A percentile compares a stretch with the other conserved stretches of the same genome.
phyloP scores from a whole-genome alignment of 2,329 filamentous ascomycete species.

The Pseudophaeomoniella oleicola region DNA sequence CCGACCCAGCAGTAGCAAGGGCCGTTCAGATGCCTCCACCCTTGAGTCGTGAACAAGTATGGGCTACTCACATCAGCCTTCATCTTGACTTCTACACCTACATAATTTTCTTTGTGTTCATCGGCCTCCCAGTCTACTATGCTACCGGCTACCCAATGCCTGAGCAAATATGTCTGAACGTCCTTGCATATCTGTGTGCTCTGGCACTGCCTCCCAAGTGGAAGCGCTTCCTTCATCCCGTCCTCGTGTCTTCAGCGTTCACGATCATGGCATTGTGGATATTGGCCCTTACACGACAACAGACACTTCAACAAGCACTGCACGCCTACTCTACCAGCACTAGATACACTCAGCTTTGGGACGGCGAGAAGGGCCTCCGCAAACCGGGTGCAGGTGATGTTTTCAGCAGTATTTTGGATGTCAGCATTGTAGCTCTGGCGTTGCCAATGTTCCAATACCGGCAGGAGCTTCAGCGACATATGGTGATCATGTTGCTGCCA shows the following conservation, averaged over 20 bases:
- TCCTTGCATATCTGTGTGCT: conserved; percentile 38
- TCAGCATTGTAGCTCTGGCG: conserved; percentile 43
- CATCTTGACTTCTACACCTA: conserved; percentile 35
- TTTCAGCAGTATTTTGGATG: conserved; percentile 40
- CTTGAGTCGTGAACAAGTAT: conserved; percentile 32
- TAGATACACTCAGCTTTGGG: conserved; percentile 39
- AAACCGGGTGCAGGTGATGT: conserved; percentile 43
- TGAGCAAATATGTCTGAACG: conserved; percentile 29
- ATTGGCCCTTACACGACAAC: conserved; percentile 31
- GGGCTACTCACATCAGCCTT: conserved; percentile 32
- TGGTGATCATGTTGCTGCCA: conserved; percentile 1
- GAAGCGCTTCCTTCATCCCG: conserved; percentile 41
- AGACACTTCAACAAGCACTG: conserved; percentile 27
- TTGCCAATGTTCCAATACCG: conserved; percentile 49
- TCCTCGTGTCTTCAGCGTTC: conserved; percentile 39
- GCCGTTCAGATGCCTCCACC: conserved; percentile 26
- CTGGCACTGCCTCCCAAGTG: conserved; percentile 33
- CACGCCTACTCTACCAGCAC: conserved; percentile 36
- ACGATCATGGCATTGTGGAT: conserved; percentile 40
- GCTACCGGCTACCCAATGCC: conserved; percentile 35
- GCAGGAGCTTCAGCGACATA: conserved; percentile 36
- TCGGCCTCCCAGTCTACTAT: conserved; percentile 43
- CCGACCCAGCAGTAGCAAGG: background rate
- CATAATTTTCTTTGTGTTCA: conserved; percentile 28
- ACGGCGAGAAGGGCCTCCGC: conserved; percentile 14